A percentile compares a stretch with the other conserved stretches of the same genome.
These are phyloP conservation scores for Peterozyma xylosa DNA, from an alignment of 805 yeast genomes.

Conservation along the genomic window DNA sequence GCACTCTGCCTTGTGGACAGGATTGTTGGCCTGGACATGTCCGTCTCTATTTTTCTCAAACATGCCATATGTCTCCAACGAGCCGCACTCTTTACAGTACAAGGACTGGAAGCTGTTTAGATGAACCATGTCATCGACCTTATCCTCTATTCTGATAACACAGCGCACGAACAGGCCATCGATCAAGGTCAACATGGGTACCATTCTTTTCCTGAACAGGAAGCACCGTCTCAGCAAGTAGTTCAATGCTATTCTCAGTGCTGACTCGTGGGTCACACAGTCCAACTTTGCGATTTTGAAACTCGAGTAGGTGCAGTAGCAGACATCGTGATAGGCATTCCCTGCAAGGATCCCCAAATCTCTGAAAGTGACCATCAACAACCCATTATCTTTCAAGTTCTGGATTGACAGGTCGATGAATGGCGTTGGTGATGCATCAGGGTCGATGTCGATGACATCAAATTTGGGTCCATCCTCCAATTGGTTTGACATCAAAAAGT, in stretches of 20 bases:
- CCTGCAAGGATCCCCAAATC: conserved; percentile 97
- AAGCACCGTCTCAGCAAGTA: conserved; percentile 76
- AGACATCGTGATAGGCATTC: conserved; percentile 92
- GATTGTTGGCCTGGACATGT: too few species aligned
- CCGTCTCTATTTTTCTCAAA: too few species aligned
- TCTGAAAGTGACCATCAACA: conserved; percentile 87
- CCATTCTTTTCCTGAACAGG: conserved; percentile 19
- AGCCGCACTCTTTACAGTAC: too few species aligned
- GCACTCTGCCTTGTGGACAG: too few species aligned
- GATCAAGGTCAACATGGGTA: too few species aligned
- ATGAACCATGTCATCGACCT: too few species aligned
- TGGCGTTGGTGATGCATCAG: conserved; percentile 1
- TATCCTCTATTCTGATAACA: too few species aligned
- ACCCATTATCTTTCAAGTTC: conserved; percentile 69
- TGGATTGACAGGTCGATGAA: conserved; percentile 49
- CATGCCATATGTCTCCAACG: too few species aligned
- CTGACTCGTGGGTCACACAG: conserved; percentile 80
- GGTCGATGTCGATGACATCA: conserved; percentile 6
- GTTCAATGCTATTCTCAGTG: conserved; percentile 77
- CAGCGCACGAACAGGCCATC: too few species aligned
- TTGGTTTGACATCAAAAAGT: conserved; percentile 57
- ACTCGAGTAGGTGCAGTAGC: conserved; percentile 86
- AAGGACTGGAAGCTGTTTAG: too few species aligned
- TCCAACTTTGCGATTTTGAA: conserved; percentile 65
- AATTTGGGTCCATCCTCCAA: neutral